Percentiles rank a stretch among this genome's conserved stretches.
phyloP scores from a whole-genome alignment of 2,329 filamentous ascomycete species.

The Apiospora rasikravindrae region DNA sequence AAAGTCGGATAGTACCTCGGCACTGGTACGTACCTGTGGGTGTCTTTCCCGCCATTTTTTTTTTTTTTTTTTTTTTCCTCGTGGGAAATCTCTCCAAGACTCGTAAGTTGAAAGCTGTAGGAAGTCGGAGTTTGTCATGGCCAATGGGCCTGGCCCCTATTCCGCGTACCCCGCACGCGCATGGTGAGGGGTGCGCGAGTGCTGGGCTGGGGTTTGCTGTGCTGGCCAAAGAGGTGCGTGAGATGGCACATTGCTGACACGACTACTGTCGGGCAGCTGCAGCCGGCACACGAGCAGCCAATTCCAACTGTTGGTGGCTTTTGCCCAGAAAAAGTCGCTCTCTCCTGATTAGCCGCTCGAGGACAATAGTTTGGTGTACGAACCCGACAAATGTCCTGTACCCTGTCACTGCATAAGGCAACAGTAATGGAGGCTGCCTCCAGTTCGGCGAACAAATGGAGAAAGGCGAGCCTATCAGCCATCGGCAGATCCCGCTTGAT shows the following conservation, averaged over 20 bases:
- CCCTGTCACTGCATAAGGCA: not conserved
- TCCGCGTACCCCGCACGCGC: not conserved
- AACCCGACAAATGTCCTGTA: not conserved
- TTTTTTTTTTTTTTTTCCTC: too few species aligned
- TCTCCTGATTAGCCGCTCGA: not conserved
- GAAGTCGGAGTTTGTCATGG: not conserved
- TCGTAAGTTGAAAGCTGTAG: not conserved
- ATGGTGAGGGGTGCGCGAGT: not conserved
- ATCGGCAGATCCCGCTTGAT: not conserved
- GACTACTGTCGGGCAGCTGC: conserved; percentile 3
- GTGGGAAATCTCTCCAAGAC: too few species aligned
- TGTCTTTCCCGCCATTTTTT: not conserved
- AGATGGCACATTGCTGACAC: not conserved
- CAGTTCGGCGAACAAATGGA: not conserved
- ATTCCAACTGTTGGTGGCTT: conserved; percentile 1
- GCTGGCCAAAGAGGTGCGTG: not conserved
- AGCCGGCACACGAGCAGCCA: not conserved
- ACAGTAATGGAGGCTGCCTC: not conserved
- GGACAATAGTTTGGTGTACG: not conserved
- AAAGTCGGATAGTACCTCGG: not conserved
- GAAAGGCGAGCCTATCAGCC: not conserved
- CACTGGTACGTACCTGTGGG: not conserved
- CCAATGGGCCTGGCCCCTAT: not conserved
- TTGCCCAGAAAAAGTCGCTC: not conserved
- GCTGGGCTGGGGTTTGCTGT: not conserved